Evolutionary conservation across 2,329 filamentous ascomycete species (phyloP).

Genomic region (Triangularia verruculosa): DNA sequence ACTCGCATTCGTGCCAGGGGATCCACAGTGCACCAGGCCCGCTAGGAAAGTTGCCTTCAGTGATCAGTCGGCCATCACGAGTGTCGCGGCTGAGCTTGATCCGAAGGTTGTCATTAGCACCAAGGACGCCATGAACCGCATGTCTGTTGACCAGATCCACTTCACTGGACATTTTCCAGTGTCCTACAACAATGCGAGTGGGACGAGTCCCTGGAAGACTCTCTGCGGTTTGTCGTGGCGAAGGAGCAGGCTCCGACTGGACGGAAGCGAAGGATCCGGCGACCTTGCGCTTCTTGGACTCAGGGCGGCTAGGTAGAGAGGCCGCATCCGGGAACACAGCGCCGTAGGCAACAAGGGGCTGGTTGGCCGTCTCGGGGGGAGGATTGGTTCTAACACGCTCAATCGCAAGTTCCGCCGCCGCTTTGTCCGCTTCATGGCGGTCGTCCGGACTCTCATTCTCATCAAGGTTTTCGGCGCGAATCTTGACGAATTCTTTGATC

Average conservation of each 20-base stretch:
- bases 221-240: conserved; percentile 31
- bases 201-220: conserved; percentile 52
- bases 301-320: conserved; percentile 40
- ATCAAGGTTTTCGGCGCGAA: conserved; percentile 28
- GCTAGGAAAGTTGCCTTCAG: conserved; percentile 56
- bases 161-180: conserved; percentile 56
- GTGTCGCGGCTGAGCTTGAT: conserved; percentile 61
- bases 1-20: conserved; percentile 58
- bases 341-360: conserved; percentile 50
- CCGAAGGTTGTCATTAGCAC: conserved; percentile 62
- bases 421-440: conserved; percentile 37
- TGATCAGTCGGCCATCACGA: conserved; percentile 55
- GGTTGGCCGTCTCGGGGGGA: conserved; percentile 40
- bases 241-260: conserved; percentile 6
- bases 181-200: conserved; percentile 57
- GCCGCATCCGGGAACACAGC: conserved; percentile 44
- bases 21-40: conserved; percentile 63
- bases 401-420: conserved; percentile 47
- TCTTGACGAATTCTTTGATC: conserved; percentile 61
- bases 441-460: conserved; percentile 40
- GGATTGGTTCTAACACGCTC: conserved; percentile 44
- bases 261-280: conserved; percentile 30
- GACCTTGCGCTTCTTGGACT: conserved; percentile 38
- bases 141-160: conserved; percentile 50
- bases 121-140: conserved; percentile 61